Evolutionary conservation across 2,329 filamentous ascomycete genomes (phyloP).

Genomic region (Fusarium compactum): DNA sequence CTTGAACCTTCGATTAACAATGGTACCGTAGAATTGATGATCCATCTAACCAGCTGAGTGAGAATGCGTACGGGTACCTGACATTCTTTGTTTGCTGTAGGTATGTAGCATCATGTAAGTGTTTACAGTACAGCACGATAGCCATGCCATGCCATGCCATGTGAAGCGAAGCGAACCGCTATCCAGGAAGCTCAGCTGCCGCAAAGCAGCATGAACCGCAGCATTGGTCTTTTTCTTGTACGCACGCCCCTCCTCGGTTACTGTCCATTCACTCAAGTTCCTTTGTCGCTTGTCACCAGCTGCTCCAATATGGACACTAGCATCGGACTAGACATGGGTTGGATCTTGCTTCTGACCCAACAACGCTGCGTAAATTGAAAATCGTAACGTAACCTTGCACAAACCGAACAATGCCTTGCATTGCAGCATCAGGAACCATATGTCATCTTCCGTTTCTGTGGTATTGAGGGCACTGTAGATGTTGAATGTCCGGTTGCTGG

Average conservation of each 20-base stretch:
- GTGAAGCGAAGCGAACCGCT: constrained; percentile 9
- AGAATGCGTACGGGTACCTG: constrained; percentile 23
- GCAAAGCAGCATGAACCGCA: constrained; percentile 33
- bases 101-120: constrained; percentile 7
- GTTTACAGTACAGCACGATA: neutral
- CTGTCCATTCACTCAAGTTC: constrained; percentile 12
- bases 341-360: constrained; percentile 43
- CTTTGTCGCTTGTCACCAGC: constrained; percentile 32
- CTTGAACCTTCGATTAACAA: constrained; percentile 17
- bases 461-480: neutral
- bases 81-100: neutral
- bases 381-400: constrained; percentile 36
- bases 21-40: constrained; percentile 17
- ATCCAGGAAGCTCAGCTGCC: constrained; percentile 13
- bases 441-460: constrained; percentile 12
- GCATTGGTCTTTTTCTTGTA: constrained; percentile 13
- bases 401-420: constrained; percentile 33
- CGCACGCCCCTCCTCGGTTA: constrained; percentile 34
- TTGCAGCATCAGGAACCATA: constrained; percentile 31
- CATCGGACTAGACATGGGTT: constrained; percentile 41
- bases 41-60: constrained; percentile 5
- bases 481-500: neutral
- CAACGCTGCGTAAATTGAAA: constrained; percentile 31
- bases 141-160: neutral
- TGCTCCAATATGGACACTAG: constrained; percentile 41